A percentile compares a stretch with the other conserved stretches of the same genome.
Conservation (phyloP, 805 yeast species). For the Priceomyces carsonii region DNA sequence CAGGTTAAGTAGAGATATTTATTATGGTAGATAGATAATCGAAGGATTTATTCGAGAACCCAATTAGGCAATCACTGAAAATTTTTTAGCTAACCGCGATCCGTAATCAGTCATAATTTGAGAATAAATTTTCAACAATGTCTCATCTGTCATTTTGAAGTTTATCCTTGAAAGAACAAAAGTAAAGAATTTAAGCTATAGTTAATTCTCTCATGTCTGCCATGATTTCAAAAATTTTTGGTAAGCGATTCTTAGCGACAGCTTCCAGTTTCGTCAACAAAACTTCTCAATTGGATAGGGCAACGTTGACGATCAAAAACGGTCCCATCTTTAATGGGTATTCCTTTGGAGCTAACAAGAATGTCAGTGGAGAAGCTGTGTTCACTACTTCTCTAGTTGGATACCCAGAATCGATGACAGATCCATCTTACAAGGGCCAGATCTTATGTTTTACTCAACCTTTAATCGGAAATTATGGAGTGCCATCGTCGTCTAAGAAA, state of each 20-base stretch:
- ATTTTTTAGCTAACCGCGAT: conserved; percentile 33
- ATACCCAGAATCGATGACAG: conserved; percentile 98
- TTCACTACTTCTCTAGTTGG: conserved; percentile 98
- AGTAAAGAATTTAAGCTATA: background rate
- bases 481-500: conserved; percentile 78
- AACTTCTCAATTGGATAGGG: conserved; percentile 61
- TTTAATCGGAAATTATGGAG: conserved; percentile 97
- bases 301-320: conserved; percentile 85
- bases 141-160: background rate
- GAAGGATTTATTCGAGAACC: conserved; percentile 12
- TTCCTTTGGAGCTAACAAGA: conserved; percentile 93
- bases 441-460: conserved; percentile 97
- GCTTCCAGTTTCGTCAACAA: conserved; percentile 33
- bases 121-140: conserved; percentile 12
- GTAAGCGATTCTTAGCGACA: conserved; percentile 36
- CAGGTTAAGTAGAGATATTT: conserved; percentile 33
- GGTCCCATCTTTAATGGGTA: conserved; percentile 93
- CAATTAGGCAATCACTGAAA: conserved; percentile 20
- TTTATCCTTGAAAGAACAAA: background rate
- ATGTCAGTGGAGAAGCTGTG: conserved; percentile 95
- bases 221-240: conserved; percentile 1
- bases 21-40: background rate
- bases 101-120: conserved; percentile 26
- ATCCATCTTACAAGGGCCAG: conserved; percentile 97
- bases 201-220: background rate